Conservation (phyloP, 2,329 filamentous ascomycete species). For the Aschersonia sp. region DNA sequence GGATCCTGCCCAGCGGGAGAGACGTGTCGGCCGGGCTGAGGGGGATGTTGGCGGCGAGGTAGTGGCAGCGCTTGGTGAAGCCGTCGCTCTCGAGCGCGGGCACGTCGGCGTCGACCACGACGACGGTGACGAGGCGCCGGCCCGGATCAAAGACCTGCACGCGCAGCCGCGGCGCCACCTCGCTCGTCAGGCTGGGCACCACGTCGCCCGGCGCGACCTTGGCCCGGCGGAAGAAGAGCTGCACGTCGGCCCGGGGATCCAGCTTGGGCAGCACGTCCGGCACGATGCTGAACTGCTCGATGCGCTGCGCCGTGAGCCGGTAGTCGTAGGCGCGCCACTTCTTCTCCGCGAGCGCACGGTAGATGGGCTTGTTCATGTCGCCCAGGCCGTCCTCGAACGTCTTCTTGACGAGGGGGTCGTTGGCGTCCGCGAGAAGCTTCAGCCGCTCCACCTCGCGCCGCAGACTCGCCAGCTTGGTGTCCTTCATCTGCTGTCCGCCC, state of each 20-base stretch:
- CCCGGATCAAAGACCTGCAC: slow-evolving; percentile 78
- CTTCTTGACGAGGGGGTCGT: slow-evolving; percentile 87
- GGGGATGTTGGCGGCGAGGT: slow-evolving; percentile 55
- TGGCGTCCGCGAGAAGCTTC: slow-evolving; percentile 86
- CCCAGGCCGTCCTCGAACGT: slow-evolving; percentile 82
- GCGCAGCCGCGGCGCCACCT: slow-evolving; percentile 57
- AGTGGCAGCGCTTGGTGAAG: slow-evolving; percentile 77
- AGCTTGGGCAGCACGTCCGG: slow-evolving; percentile 77
- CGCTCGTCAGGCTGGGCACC: slow-evolving; percentile 59
- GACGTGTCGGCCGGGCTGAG: slow-evolving; percentile 37
- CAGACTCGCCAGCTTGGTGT: slow-evolving; percentile 55
- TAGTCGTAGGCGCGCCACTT: slow-evolving; percentile 81
- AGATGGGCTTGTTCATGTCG: slow-evolving; percentile 93
- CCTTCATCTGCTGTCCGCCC: slow-evolving; percentile 50
- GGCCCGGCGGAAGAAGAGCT: slow-evolving; percentile 61
- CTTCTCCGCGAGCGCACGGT: slow-evolving; percentile 72
- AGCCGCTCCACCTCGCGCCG: slow-evolving; percentile 57
- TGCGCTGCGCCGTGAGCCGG: slow-evolving; percentile 68
- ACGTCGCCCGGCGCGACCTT: slow-evolving; percentile 64
- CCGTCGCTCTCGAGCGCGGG: slow-evolving; percentile 60
- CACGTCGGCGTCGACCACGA: slow-evolving; percentile 81
- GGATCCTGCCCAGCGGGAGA: slow-evolving; percentile 49
- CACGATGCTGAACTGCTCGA: slow-evolving; percentile 72
- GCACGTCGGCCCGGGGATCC: slow-evolving; percentile 64
- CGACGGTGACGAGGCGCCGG: slow-evolving; percentile 68